Conservation (phyloP, 2,329 filamentous ascomycete genomes). For the Fusarium metavorans region DNA sequence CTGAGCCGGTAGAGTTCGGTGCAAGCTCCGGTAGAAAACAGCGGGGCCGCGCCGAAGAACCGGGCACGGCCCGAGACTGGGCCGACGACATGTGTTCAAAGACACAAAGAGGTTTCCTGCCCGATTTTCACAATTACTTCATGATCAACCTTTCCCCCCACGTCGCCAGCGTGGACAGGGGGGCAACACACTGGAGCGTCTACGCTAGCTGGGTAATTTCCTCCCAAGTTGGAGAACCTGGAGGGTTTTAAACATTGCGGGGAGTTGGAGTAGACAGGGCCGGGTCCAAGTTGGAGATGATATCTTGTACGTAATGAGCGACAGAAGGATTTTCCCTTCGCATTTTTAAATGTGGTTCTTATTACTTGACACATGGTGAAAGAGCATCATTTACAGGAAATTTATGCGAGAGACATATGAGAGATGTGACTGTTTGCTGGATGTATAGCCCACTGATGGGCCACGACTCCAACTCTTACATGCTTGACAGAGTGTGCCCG, state of each 20-base stretch:
- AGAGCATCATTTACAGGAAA: not conserved
- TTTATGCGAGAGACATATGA: not conserved
- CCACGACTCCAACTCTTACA: not conserved
- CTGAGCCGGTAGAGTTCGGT: not conserved
- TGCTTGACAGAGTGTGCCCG: not conserved
- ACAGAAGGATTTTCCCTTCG: not conserved
- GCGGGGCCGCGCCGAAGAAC: constrained; percentile 1
- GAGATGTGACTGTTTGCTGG: not conserved
- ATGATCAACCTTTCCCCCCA: not conserved
- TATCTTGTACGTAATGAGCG: constrained; percentile 1
- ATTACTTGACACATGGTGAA: not conserved
- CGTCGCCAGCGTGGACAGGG: not conserved
- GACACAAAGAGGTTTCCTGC: not conserved
- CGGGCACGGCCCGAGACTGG: not conserved
- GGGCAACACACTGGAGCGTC: not conserved
- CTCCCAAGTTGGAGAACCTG: not conserved
- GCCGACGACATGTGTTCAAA: not conserved
- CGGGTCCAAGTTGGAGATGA: not conserved
- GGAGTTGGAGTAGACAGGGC: constrained; percentile 1
- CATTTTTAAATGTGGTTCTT: not conserved
- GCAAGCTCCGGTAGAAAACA: not conserved
- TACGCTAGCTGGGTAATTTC: not conserved
- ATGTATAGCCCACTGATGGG: not conserved
- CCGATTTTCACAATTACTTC: not conserved
- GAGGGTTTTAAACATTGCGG: not conserved